phyloP scores from a whole-genome alignment of 2,329 filamentous ascomycete species.

The Colletotrichum orchidophilum region DNA sequence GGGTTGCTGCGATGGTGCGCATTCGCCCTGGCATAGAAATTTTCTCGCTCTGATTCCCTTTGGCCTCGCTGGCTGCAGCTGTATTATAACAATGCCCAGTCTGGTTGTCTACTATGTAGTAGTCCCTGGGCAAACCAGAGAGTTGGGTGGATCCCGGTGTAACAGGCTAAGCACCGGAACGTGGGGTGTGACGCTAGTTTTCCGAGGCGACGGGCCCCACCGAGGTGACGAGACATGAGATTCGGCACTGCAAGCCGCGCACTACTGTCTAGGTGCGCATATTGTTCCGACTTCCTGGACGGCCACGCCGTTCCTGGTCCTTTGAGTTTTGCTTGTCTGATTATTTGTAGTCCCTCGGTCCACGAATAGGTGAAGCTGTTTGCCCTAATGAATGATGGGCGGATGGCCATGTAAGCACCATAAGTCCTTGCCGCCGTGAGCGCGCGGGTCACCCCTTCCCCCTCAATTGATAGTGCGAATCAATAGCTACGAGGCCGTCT shows the following conservation, averaged over 20 bases:
- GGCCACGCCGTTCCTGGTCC: constrained; percentile 3
- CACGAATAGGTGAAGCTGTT: neutral
- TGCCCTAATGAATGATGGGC: neutral
- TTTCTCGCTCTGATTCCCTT: neutral
- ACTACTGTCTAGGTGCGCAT: neutral
- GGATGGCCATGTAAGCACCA: neutral
- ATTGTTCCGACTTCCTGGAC: neutral
- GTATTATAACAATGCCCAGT: too few species aligned
- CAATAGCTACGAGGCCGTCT: neutral
- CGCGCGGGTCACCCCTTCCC: neutral
- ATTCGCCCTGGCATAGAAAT: neutral
- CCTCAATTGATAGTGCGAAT: neutral
- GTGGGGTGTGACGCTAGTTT: constrained; percentile 1
- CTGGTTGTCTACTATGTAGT: too few species aligned
- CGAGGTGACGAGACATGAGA: neutral
- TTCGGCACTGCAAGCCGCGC: neutral
- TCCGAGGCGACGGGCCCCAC: neutral
- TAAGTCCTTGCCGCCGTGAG: neutral
- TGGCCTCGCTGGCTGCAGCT: too few species aligned
- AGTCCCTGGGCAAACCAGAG: neutral
- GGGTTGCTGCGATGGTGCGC: constrained; percentile 6
- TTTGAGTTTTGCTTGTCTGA: neutral
- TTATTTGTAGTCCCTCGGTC: neutral
- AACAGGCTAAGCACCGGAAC: constrained; percentile 2
- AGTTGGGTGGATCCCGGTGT: neutral